Conservation (phyloP, 345 rosid species). For the Citrus mangshanensis region DNA sequence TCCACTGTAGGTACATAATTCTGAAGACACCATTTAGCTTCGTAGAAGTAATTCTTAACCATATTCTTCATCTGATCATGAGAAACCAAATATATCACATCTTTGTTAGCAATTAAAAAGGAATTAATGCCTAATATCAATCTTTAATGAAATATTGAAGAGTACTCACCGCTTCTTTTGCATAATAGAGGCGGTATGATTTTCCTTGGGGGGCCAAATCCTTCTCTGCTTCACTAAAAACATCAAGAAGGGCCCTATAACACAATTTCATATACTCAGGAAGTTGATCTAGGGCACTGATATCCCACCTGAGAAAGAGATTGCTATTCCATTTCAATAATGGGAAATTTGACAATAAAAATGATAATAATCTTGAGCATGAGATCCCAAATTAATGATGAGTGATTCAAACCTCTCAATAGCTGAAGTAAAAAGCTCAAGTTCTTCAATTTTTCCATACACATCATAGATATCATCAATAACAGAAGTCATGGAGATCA, state of each 20-base stretch:
- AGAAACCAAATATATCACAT: not conserved
- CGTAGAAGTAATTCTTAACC: slow-evolving; percentile 16
- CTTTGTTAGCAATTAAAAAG: not conserved
- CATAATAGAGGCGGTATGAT: slow-evolving; percentile 16
- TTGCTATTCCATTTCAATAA: slow-evolving; percentile 8
- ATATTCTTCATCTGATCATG: slow-evolving; percentile 18
- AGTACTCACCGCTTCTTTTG: slow-evolving; percentile 24
- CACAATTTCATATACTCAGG: slow-evolving; percentile 18
- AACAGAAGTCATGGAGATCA: no score
- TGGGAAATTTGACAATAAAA: not conserved
- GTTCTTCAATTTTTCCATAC: slow-evolving; percentile 28
- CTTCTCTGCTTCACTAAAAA: slow-evolving; percentile 24
- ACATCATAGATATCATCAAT: not conserved
- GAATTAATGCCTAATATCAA: not conserved
- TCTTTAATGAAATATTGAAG: not conserved
- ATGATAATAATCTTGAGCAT: slow-evolving; percentile 13
- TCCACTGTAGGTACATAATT: slow-evolving; percentile 24
- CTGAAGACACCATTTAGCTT: slow-evolving; percentile 29
- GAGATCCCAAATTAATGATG: slow-evolving; percentile 25
- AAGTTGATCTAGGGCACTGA: slow-evolving; percentile 1
- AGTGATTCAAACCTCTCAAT: slow-evolving; percentile 11
- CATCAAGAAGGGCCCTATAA: slow-evolving; percentile 26
- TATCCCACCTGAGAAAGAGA: slow-evolving; percentile 23
- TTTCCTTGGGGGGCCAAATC: slow-evolving; percentile 17
- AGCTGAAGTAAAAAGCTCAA: slow-evolving; percentile 18